phyloP scores from a whole-genome alignment of 148 eudicot genomes.

The Linanthus parryae region DNA sequence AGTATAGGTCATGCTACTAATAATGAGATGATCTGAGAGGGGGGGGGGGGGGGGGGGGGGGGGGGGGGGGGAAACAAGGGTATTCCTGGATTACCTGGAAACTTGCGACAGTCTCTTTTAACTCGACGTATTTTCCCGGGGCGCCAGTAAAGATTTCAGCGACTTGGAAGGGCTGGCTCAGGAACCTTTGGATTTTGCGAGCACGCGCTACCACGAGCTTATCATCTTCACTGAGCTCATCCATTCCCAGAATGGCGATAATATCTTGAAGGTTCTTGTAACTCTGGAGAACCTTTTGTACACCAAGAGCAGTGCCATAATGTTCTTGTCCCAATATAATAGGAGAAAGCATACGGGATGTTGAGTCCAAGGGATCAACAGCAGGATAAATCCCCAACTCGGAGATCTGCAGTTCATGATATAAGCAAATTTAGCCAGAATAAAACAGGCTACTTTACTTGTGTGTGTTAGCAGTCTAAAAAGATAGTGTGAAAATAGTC shows the following conservation, averaged over 20 bases:
- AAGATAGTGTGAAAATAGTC: too few relatives aligned
- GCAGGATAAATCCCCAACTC: conserved; percentile 65
- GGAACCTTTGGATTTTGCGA: conserved; percentile 54
- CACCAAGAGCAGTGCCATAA: conserved; percentile 57
- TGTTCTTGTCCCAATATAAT: conserved; percentile 55
- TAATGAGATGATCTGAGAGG: too few relatives aligned
- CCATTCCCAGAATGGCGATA: conserved; percentile 70
- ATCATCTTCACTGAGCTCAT: conserved; percentile 68
- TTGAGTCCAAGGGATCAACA: conserved; percentile 57
- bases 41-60: too few relatives aligned
- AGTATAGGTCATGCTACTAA: too few relatives aligned
- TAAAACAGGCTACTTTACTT: too few relatives aligned
- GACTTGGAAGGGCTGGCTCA: conserved; percentile 71
- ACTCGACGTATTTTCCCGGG: conserved; percentile 57
- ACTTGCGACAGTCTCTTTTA: conserved; percentile 49
- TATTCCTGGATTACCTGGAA: conserved; percentile 50
- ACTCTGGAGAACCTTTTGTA: conserved; percentile 56
- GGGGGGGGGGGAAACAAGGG: too few relatives aligned
- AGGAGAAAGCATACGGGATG: conserved; percentile 68
- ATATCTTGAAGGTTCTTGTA: conserved; percentile 67
- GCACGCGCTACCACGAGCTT: conserved; percentile 64
- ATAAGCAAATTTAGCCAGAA: not conserved
- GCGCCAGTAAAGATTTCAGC: conserved; percentile 65
- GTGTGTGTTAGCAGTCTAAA: too few relatives aligned
- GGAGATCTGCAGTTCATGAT: conserved; percentile 26